Percentiles rank a stretch among this genome's conserved stretches.
phyloP scores from a whole-genome alignment of 2,329 filamentous ascomycete genomes.

The Dactylellina sp. region DNA sequence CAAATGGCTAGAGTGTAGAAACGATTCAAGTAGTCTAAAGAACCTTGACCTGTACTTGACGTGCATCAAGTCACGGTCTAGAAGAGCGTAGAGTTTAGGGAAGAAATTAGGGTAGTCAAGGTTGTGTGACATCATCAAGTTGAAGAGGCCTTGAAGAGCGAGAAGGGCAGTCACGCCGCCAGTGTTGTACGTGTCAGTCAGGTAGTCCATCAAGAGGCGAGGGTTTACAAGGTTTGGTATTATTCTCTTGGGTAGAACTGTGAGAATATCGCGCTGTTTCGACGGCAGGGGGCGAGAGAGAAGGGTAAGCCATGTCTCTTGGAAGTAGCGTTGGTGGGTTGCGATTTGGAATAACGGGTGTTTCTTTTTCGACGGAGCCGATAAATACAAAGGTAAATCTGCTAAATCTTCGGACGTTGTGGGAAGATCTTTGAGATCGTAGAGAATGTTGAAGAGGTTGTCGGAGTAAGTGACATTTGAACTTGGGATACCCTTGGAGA shows the following conservation, averaged over 20 bases:
- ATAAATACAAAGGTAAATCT: conserved; percentile 61
- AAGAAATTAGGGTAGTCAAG: conserved; percentile 97
- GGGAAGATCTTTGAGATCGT: conserved; percentile 43
- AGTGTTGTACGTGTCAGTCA: conserved; percentile 90
- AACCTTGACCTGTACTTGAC: conserved; percentile 94
- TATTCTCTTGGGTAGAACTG: conserved; percentile 79
- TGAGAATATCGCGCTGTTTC: conserved; percentile 83
- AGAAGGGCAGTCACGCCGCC: conserved; percentile 88
- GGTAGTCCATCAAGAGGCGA: conserved; percentile 92
- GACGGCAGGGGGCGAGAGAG: conserved; percentile 76
- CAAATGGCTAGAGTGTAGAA: conserved; percentile 89
- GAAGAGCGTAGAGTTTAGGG: conserved; percentile 88
- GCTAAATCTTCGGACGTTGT: conserved; percentile 47
- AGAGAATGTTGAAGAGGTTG: conserved; percentile 70
- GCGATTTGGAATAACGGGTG: conserved; percentile 75
- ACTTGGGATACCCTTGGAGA: conserved; percentile 75
- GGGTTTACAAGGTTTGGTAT: conserved; percentile 90
- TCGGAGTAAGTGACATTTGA: conserved; percentile 74
- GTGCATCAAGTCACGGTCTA: conserved; percentile 87
- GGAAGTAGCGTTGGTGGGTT: conserved; percentile 80
- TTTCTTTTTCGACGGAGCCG: conserved; percentile 74
- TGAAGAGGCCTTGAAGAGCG: conserved; percentile 91
- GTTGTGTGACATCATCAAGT: conserved; percentile 91
- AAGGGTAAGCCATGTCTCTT: conserved; percentile 86
- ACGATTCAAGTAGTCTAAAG: conserved; percentile 90